phyloP scores from a whole-genome alignment of 208 protist species.

The Porcisia deanei region DNA sequence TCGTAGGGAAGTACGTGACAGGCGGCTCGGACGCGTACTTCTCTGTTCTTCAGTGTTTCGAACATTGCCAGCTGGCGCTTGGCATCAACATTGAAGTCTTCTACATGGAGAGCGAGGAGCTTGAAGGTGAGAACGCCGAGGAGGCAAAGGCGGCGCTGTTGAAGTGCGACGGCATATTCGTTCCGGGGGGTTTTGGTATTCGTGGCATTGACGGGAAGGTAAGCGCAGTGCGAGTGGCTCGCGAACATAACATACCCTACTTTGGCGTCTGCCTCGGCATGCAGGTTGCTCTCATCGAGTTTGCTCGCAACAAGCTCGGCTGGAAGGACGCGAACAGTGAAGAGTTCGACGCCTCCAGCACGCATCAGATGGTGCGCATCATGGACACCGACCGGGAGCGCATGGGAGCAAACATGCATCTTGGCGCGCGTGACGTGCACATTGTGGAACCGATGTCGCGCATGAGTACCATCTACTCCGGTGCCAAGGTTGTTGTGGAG shows the following conservation, averaged over 20 bases:
- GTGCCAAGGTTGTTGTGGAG: slow-evolving; percentile 86
- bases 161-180: slow-evolving; percentile 96
- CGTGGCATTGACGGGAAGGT: slow-evolving; percentile 98
- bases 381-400: slow-evolving; percentile 94
- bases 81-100: slow-evolving; percentile 94
- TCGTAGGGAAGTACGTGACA: slow-evolving; percentile 99
- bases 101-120: slow-evolving; percentile 93
- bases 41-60: slow-evolving; percentile 96
- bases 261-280: slow-evolving; percentile 99
- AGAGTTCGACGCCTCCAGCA: slow-evolving; percentile 91
- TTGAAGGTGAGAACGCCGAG: slow-evolving; percentile 68
- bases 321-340: slow-evolving; percentile 93
- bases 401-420: slow-evolving; percentile 99
- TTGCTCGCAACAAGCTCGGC: slow-evolving; percentile 93
- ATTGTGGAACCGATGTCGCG: slow-evolving; percentile 63
- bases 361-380: slow-evolving; percentile 97
- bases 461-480: slow-evolving; percentile 88
- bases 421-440: slow-evolving; percentile 94
- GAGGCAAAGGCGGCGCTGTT: slow-evolving; percentile 72
- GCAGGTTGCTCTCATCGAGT: slow-evolving; percentile 97
- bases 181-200: slow-evolving; percentile 98
- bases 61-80: slow-evolving; percentile 94
- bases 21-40: slow-evolving; percentile 97
- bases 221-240: slow-evolving; percentile 93
- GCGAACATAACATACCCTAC: slow-evolving; percentile 95